Base-by-base conservation (phyloP, 345 rosid species). In the Luvunga scandens region DNA sequence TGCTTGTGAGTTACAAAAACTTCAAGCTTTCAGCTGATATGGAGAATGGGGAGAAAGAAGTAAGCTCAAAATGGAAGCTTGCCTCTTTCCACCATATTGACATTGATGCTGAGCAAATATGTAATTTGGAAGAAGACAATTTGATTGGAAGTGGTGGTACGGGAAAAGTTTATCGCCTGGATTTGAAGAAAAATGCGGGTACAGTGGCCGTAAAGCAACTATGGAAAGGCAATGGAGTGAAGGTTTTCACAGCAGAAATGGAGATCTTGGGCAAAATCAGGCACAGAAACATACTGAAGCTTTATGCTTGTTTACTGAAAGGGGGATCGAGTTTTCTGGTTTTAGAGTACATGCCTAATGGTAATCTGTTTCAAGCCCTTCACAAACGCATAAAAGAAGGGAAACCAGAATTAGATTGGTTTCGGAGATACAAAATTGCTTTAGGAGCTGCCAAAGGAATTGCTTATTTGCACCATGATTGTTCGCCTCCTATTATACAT, bases 401-500 rank as follows among this genome's bases (percentile, higher is more conserved):
- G 7, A 66, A 66, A 81, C 88, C 90, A 2, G 91, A 86, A 70
- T 56, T 95, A 76, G 84, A 88, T 71, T 95, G 99, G 99, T 59
- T 67, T 73, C 85, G 71, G 66, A 91, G 99, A 81, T 90, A 91
- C 70, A 90, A 80, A 78, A 89, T 95, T 31, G 97, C 93, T 1
- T 42, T 91, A 4, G 99, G 97, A 45, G 91, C 92, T 30, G 95
- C 97, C 18, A 95, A 91, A 79, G 99, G 97, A 66, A 88, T 95
- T 42, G 85, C 98, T 3, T 95, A 95, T 84, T 83, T 92, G 80
- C 98, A 95, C 72, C 96, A 95, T 73, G 95, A 93, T 83, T 93
- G 95, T 73, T 87, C 82, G 1, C 95, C 98, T 1, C 90, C 96
- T 0, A 86, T 95, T 13, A 88, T 95, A 71, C 99, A 93, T 55